phyloP scores from a whole-genome alignment of 2,329 filamentous ascomycete species.

The Claviceps paspali region DNA sequence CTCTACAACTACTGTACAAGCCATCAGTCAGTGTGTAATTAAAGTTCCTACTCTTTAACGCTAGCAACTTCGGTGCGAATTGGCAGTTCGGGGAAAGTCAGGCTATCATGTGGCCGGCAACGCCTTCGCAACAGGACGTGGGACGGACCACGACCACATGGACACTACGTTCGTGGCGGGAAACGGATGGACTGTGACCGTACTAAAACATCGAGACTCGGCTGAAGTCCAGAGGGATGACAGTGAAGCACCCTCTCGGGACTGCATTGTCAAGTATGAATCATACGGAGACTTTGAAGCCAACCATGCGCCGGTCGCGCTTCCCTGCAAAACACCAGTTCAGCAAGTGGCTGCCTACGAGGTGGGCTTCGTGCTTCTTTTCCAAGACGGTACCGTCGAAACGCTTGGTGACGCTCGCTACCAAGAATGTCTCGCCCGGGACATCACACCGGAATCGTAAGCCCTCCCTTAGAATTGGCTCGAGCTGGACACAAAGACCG shows the following conservation, averaged over 20 bases:
- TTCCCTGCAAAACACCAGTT: constrained; percentile 13
- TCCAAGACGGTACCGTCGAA: constrained; percentile 28
- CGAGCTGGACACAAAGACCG: not conserved
- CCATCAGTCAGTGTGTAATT: too few species aligned
- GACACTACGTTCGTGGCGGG: not conserved
- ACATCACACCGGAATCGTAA: constrained; percentile 23
- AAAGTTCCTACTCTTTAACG: too few species aligned
- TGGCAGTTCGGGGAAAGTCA: constrained; percentile 1
- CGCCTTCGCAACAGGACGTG: not conserved
- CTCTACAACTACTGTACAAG: too few species aligned
- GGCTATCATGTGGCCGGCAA: constrained; percentile 2
- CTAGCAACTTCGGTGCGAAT: not conserved
- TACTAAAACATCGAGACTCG: not conserved
- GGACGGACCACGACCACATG: not conserved
- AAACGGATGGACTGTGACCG: constrained; percentile 1
- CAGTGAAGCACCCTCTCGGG: not conserved
- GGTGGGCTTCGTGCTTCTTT: constrained; percentile 32
- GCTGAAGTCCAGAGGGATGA: not conserved
- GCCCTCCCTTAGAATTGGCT: constrained; percentile 1
- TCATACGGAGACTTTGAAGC: constrained; percentile 10
- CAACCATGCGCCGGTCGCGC: constrained; percentile 6
- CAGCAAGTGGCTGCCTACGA: constrained; percentile 31
- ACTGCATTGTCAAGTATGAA: constrained; percentile 10
- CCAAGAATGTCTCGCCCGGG: constrained; percentile 38
- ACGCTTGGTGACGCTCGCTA: constrained; percentile 46